A percentile compares a stretch with the other conserved stretches of the same genome.
Evolutionary conservation across 768 basidiomycete genomes (phyloP).

Genomic region (Tylopilus sp.): DNA sequence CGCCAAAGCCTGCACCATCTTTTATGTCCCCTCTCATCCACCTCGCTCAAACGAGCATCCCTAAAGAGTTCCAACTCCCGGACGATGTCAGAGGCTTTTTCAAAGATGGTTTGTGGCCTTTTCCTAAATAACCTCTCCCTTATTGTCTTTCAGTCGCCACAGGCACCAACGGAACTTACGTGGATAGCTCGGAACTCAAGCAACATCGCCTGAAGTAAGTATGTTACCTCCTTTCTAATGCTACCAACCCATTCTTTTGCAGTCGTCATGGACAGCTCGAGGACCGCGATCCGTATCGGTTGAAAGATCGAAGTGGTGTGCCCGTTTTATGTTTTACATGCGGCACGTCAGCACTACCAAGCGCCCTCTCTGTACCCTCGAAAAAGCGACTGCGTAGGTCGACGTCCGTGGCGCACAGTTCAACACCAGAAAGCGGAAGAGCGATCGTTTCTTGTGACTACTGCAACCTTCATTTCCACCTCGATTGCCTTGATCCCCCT

Average conservation of each 20-base stretch:
- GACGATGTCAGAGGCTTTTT: slow-evolving; percentile 80
- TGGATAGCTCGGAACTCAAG: slow-evolving; percentile 75
- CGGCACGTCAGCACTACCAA: slow-evolving; percentile 72
- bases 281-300: slow-evolving; percentile 83
- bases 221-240: slow-evolving; percentile 3
- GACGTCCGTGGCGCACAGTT: slow-evolving; percentile 35
- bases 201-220: slow-evolving; percentile 81
- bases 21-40: slow-evolving; percentile 71
- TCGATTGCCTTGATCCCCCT: slow-evolving; percentile 94
- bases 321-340: slow-evolving; percentile 92
- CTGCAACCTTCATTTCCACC: slow-evolving; percentile 92
- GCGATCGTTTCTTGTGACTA: slow-evolving; percentile 93
- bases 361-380: slow-evolving; percentile 48
- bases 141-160: slow-evolving; percentile 57
- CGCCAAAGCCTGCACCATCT: slow-evolving; percentile 61
- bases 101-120: slow-evolving; percentile 67
- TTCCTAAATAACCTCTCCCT: slow-evolving; percentile 12
- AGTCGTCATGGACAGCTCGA: slow-evolving; percentile 88
- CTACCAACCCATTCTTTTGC: slow-evolving; percentile 3
- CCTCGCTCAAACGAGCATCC: slow-evolving; percentile 63
- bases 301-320: slow-evolving; percentile 80
- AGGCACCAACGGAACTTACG: slow-evolving; percentile 76
- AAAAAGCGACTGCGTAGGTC: slow-evolving; percentile 54
- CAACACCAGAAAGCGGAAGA: slow-evolving; percentile 55
- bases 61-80: slow-evolving; percentile 82